Conservation (phyloP, 768 basidiomycete species). For the Melanogaster broomeanus region DNA sequence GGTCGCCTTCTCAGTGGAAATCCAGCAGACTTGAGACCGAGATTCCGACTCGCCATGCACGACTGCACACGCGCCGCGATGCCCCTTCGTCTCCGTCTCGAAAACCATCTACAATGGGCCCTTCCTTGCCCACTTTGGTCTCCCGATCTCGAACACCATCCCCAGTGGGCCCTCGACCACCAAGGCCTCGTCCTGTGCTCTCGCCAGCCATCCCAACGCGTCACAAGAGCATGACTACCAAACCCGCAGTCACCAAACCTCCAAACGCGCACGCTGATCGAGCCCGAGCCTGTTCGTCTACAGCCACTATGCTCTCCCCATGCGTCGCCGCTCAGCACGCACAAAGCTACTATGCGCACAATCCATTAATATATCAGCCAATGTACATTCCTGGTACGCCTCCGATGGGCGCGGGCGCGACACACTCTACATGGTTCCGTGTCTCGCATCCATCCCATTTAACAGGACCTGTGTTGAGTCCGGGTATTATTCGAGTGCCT, state of each 20-base stretch:
- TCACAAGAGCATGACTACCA: conserved; percentile 33
- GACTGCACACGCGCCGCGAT: conserved; percentile 26
- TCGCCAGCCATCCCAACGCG: conserved; percentile 30
- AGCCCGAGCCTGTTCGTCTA: conserved; percentile 29
- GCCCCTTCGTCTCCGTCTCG: conserved; percentile 30
- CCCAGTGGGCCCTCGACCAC: conserved; percentile 52
- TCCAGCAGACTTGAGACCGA: conserved; percentile 16
- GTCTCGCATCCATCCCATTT: conserved; percentile 10
- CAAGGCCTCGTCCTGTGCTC: conserved; percentile 29
- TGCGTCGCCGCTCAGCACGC: conserved; percentile 25
- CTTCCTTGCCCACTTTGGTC: conserved; percentile 18
- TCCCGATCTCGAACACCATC: conserved; percentile 47
- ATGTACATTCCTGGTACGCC: conserved; percentile 27
- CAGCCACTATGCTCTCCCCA: conserved; percentile 25
- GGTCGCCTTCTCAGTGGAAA: conserved; percentile 39
- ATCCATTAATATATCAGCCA: conserved; percentile 34
- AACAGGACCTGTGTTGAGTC: conserved; percentile 14
- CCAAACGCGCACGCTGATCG: conserved; percentile 22
- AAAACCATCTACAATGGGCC: conserved; percentile 22
- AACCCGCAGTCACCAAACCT: conserved; percentile 18
- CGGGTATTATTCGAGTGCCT: conserved; percentile 12
- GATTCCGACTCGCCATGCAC: conserved; percentile 6
- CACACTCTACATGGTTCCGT: conserved; percentile 17
- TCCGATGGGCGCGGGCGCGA: conserved; percentile 7
- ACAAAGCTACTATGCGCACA: conserved; percentile 32